A percentile compares a stretch with the other conserved stretches of the same genome.
These are phyloP conservation scores for Chrysoporthe deuterocubensis DNA, from an alignment of 2,329 filamentous ascomycete species.

Conservation along the genomic window DNA sequence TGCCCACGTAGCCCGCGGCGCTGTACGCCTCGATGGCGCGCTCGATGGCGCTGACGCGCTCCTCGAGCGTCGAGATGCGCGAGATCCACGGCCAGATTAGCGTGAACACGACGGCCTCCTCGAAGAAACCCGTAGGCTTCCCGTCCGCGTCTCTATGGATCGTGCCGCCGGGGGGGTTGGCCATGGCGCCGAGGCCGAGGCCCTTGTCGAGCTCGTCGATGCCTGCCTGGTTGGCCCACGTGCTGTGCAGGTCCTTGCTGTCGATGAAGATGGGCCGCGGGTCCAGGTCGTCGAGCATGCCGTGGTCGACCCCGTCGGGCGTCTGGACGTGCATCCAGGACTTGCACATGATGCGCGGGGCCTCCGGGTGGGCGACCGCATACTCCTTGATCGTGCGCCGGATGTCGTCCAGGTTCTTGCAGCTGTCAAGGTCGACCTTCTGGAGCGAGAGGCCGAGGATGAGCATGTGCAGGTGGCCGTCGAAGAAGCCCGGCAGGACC, in stretches of 20 bases:
- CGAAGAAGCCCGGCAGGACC: conserved; percentile 59
- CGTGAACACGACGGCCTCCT: conserved; percentile 56
- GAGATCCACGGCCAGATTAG: conserved; percentile 60
- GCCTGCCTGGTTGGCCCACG: conserved; percentile 59
- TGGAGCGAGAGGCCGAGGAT: conserved; percentile 58
- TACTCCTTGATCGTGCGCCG: conserved; percentile 48
- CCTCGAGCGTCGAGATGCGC: conserved; percentile 49
- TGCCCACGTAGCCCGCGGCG: conserved; percentile 55
- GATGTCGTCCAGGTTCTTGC: conserved; percentile 54
- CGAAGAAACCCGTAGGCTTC: conserved; percentile 53
- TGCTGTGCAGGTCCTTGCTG: conserved; percentile 60
- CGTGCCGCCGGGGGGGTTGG: conserved; percentile 54
- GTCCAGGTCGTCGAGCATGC: conserved; percentile 56
- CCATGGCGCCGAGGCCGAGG: conserved; percentile 50
- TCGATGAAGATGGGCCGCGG: conserved; percentile 59
- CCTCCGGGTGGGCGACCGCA: conserved; percentile 48
- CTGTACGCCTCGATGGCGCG: conserved; percentile 54
- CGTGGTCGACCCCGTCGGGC: conserved; percentile 50
- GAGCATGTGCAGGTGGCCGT: conserved; percentile 62
- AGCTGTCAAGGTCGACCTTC: conserved; percentile 52
- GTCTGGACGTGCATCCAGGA: conserved; percentile 63
- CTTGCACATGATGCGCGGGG: conserved; percentile 53
- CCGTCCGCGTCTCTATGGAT: conserved; percentile 54
- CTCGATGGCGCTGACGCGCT: conserved; percentile 50
- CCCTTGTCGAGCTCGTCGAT: conserved; percentile 54